Base-by-base conservation (phyloP, 768 basidiomycete genomes). In the Hydnum rufescens region DNA sequence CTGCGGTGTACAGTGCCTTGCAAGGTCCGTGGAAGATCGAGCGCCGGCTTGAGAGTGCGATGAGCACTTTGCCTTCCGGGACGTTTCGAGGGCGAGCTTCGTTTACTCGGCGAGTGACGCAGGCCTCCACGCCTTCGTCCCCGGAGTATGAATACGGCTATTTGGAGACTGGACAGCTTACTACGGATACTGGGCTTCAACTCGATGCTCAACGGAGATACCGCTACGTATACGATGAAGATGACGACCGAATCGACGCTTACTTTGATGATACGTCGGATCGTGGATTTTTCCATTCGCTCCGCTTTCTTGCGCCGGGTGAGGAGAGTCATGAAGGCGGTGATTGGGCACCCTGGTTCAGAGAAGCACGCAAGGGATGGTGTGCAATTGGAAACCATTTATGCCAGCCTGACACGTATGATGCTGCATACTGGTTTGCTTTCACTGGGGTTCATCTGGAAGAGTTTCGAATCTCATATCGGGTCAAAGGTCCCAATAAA, bases 201-300 rank as follows among this genome's bases (percentile, higher is more conserved):
- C 26, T 47, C 25, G 44, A 47, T 26, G 44, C 44, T 13, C 44
- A 47, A 47, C 44, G 44, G 26, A 13, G 44, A 13, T 47, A 47
- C 26, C 44, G 44, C 26, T 47, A 47, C 26, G 13, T 8, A 13
- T 47, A 47, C 26, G 13, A 16, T 8, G 44, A 47, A 13, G 44
- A 47, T 8, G 26, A 28, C 13, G 44, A 47, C 25, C 44, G 44
- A 8, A 47, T 47, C 44, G 44, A 47, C 26, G 44, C 44, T 8
- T 47, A 13, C 25, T 47, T 47, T 47, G 44, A 47, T 25, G 44
- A 47, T 25, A 16, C 44, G 13, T 47, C 44, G 8, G 44, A 26
- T 8, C 8, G 26, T 13, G 26, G 26, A 8, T 26, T 13, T 28
- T 47, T 47, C 44, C 44, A 47, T 26, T 26, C 13, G 8, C 8